Evolutionary conservation across 805 yeast genomes (phyloP).

Genomic region (Starmerella geochares): DNA sequence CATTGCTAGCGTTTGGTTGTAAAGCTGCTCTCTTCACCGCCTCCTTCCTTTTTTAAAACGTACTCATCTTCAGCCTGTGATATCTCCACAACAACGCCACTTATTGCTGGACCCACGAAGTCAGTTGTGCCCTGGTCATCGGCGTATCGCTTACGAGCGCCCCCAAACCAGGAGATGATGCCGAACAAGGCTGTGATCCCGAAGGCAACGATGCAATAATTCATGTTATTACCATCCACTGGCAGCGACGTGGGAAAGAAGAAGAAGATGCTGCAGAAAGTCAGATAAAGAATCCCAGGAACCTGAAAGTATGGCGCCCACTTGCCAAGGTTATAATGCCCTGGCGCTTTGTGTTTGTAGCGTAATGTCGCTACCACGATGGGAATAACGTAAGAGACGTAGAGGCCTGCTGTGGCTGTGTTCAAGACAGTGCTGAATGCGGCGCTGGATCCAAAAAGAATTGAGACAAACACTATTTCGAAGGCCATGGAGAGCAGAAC

Average conservation of each 20-base stretch:
- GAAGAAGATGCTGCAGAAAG: slow-evolving; percentile 49
- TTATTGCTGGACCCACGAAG: background rate
- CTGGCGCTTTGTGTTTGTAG: slow-evolving; percentile 34
- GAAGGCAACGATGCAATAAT: slow-evolving; percentile 49
- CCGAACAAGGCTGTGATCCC: slow-evolving; percentile 36
- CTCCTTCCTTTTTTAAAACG: too few species aligned
- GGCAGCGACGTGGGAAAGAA: slow-evolving; percentile 56
- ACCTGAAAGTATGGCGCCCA: slow-evolving; percentile 59
- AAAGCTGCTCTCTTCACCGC: too few species aligned
- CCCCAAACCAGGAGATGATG: slow-evolving; percentile 18
- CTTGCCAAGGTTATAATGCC: slow-evolving; percentile 46
- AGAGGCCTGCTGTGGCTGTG: slow-evolving; percentile 50
- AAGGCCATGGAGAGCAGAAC: slow-evolving; percentile 44
- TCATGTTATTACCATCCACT: slow-evolving; percentile 52
- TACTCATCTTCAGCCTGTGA: too few species aligned
- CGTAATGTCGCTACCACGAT: slow-evolving; percentile 29
- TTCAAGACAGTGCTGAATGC: slow-evolving; percentile 57
- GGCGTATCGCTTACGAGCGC: slow-evolving; percentile 15
- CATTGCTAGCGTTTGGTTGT: too few species aligned
- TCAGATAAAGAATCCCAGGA: slow-evolving; percentile 47
- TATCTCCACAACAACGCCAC: background rate
- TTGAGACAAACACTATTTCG: slow-evolving; percentile 46
- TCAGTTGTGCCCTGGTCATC: background rate
- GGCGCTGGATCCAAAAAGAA: slow-evolving; percentile 51
- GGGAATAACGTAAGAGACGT: slow-evolving; percentile 51